Base-by-base conservation (phyloP, 225 moss, liverwort and hornwort genomes). In the Takakia lepidozioides region DNA sequence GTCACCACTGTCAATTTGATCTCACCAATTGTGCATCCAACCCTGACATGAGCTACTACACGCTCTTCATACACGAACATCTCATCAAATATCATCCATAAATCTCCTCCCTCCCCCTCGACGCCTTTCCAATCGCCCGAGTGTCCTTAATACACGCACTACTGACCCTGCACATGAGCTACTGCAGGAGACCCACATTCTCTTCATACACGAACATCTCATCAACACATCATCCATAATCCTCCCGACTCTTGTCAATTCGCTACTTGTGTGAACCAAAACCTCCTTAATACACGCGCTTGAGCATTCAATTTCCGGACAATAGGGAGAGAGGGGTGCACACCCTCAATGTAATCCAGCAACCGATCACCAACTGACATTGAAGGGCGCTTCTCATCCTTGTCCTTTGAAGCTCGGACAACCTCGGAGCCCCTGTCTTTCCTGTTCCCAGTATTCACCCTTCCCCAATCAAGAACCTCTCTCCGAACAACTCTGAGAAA, bases 261-360 rank as follows among this genome's bases (percentile, higher is more conserved):
- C n/a, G n/a, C n/a, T n/a, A n/a, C n/a, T n/a, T n/a, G n/a, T n/a
- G n/a, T n/a, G n/a, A n/a, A n/a, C n/a, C n/a, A n/a, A n/a, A n/a
- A 0, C 15, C 18, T 8, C 39, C 11, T 25, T 0, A 15, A 18
- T 14, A 18, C 3, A 2, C 2, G 13, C 4, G 3, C 6, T 41
- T 18, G 11, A n/a, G n/a, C n/a, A n/a, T n/a, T n/a, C n/a, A n/a
- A n/a, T 30, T 7, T 29, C 29, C 20, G 3, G 1, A 26, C 19
- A 35, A 15, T 27, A 17, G 3, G 2, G 23, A 10, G 28, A 48
- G 21, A 1, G 0, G 8, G 10, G 43, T 17, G 15, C 37, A n/a
- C 43, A 73, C 93, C 95, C 87, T 95, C 95, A 39, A 95, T 95
- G 67, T 90, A 90, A 61, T 95, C 90, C 17, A 95, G 84, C 59